Evolutionary conservation across 2,329 filamentous ascomycete species (phyloP).

Genomic region (Fusarium acutatum): DNA sequence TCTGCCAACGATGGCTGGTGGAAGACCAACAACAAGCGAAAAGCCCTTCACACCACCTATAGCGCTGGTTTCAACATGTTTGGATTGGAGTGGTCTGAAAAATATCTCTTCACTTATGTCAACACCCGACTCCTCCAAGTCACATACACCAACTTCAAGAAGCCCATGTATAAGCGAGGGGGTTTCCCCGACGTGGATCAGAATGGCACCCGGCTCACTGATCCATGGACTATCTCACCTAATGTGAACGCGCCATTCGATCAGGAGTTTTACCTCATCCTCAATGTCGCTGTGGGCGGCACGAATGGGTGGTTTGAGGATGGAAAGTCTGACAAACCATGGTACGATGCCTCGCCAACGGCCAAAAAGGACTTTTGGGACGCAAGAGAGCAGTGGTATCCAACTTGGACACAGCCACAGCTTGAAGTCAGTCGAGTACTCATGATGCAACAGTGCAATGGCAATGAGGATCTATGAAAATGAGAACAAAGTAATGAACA

Average conservation of each 20-base stretch:
- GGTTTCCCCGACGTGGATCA: constrained; percentile 69
- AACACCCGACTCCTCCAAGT: constrained; percentile 83
- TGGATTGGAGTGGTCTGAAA: constrained; percentile 86
- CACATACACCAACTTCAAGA: constrained; percentile 78
- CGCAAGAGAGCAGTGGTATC: constrained; percentile 69
- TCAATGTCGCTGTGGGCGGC: constrained; percentile 79
- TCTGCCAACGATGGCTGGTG: constrained; percentile 79
- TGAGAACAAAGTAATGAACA: background rate
- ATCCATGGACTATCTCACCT: constrained; percentile 72
- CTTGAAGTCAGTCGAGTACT: constrained; percentile 75
- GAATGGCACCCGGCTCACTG: constrained; percentile 71
- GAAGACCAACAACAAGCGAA: constrained; percentile 81
- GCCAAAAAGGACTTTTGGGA: constrained; percentile 83
- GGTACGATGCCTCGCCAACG: constrained; percentile 73
- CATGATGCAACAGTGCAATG: constrained; percentile 76
- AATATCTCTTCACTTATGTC: constrained; percentile 88
- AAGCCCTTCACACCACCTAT: constrained; percentile 79
- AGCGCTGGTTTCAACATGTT: constrained; percentile 75
- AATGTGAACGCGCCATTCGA: constrained; percentile 76
- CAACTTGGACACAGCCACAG: constrained; percentile 75
- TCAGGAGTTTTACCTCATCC: constrained; percentile 76
- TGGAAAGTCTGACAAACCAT: constrained; percentile 76
- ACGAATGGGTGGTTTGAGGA: constrained; percentile 89
- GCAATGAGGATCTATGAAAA: constrained; percentile 56
- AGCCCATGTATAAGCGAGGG: constrained; percentile 74